Base-by-base conservation (phyloP, 129 eudicot species). In the Lactuca sativa region DNA sequence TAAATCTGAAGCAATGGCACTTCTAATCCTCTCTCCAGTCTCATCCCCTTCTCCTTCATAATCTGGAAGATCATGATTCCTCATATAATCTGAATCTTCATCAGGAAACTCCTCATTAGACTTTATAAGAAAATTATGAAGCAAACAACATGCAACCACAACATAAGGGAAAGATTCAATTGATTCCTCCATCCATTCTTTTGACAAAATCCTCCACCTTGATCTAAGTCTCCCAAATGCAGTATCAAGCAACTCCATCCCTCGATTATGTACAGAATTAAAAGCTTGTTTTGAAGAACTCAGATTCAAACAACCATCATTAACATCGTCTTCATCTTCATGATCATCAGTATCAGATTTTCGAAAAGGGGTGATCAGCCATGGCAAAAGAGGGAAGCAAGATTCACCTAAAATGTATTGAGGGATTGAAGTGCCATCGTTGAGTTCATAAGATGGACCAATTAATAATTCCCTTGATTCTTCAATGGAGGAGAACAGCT, bases 41-140 rank as follows among this genome's bases (percentile, higher is more conserved):
- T 84, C 95, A 77, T 82, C 83, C 10, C 70, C 96, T 55, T 89
- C 92, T 38, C 98, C 98, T 64, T 86, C 90, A 75, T 80, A 88
- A 59, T 63, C 83, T 1, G 89, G 83, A 55, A 89, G 77, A 48
- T 72, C 87, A 36, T 80, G 81, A 64, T 81, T 83, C 75, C 77
- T 74, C 10, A 52, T 18, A 21, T 70, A 64, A 74, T 79, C 83
- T 18, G 74, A 74, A 74, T 67, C 81, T 43, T 65, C 90, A 59
- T 89, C 95, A 5, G 87, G 83, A 17, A 83, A 69, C 37, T 78
- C 85, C 82, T 92, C 98, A 17, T 85, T 84, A 34, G 86, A 83
- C 78, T 92, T 88, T 16, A 92, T 82, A 62, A 89, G 87, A 79
- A 92, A 89, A 72, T 92, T 92, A 80, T 89, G 86, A 72, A 92